Base-by-base conservation (phyloP, 176 grass and related monocot genomes). In the Avena atlantica region DNA sequence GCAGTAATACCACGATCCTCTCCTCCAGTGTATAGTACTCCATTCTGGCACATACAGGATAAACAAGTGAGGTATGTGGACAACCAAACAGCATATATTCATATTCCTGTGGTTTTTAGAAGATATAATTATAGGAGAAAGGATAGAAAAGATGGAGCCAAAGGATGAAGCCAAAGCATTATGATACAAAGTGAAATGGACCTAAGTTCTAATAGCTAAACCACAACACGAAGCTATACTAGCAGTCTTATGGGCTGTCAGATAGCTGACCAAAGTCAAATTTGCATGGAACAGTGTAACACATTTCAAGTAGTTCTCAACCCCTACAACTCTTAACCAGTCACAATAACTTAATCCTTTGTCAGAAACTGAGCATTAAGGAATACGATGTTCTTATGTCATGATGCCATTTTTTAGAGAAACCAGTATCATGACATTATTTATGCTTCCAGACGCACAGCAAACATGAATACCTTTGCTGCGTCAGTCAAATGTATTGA, bases 1-100 rank as follows among this genome's bases (percentile, higher is more conserved):
- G 94, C 92, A 47, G 90, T 88, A 50, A 98, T 88, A 80, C 78
- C 64, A 8, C 85, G 90, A 65, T 98, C 92, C 87, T 98, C 97
- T 15, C 97, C 97, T 59, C 94, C 92, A 64, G 92, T 89, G 80
- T 92, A 96, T 66, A 98, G 76, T 17, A 93, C 1, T 40, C 90
- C 94, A 58, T 84, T 94, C 97, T 98, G 80, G 17, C 40, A 94
- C 49, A 82, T 45, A 60, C 48, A 60, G 29, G 37, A 17, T 21
- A n/a, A 64, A 70, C 2, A 65, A 62, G 74, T 68, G 49, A 34
- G 3, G 58, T 78, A 25, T 65, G 42, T 76, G 13, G 81, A 78
- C 56, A 71, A 80, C 3, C 9, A 40, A 66, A 79, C 15, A 67
- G 15, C 84, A 78, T 70, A 16, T 3, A 11, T n/a, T 70, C 37